phyloP scores from a whole-genome alignment of 2,329 filamentous ascomycete genomes.

The Trichoderma sp. region DNA sequence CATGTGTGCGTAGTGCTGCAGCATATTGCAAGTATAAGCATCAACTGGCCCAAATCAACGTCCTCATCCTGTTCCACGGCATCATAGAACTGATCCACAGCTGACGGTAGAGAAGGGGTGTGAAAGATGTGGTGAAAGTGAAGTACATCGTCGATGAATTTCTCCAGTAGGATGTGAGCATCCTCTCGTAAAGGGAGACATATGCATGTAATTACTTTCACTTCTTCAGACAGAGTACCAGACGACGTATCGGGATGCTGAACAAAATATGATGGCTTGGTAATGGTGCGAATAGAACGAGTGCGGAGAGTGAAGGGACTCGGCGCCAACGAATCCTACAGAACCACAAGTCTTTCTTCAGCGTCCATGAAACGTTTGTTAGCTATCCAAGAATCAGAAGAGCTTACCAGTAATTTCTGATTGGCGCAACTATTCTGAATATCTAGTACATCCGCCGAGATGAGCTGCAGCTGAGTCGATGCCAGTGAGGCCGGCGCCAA shows the following conservation, averaged over 20 bases:
- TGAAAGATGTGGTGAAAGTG: slow-evolving; percentile 40
- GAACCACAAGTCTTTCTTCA: not conserved
- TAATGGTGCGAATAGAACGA: slow-evolving; percentile 32
- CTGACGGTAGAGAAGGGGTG: slow-evolving; percentile 31
- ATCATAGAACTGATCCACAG: slow-evolving; percentile 38
- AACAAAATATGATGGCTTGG: slow-evolving; percentile 37
- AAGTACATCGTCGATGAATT: slow-evolving; percentile 36
- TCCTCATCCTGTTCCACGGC: slow-evolving; percentile 31
- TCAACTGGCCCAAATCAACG: slow-evolving; percentile 31
- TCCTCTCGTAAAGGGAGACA: slow-evolving; percentile 39
- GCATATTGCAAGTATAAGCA: slow-evolving; percentile 37
- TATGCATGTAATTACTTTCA: slow-evolving; percentile 37
- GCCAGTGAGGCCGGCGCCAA: slow-evolving; percentile 5
- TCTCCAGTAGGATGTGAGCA: slow-evolving; percentile 35
- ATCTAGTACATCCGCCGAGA: slow-evolving; percentile 11
- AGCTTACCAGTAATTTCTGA: slow-evolving; percentile 10
- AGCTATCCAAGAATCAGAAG: not conserved
- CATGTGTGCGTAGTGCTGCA: slow-evolving; percentile 37
- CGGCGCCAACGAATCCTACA: slow-evolving; percentile 8
- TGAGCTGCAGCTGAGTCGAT: slow-evolving; percentile 13
- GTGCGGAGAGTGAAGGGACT: not conserved
- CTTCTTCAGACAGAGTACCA: slow-evolving; percentile 26
- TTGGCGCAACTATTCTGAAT: slow-evolving; percentile 7
- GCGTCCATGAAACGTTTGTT: not conserved
- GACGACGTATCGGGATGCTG: slow-evolving; percentile 32